Conservation (phyloP, 495 filamentous ascomycete genomes). For the Bryoglossum gracile region DNA sequence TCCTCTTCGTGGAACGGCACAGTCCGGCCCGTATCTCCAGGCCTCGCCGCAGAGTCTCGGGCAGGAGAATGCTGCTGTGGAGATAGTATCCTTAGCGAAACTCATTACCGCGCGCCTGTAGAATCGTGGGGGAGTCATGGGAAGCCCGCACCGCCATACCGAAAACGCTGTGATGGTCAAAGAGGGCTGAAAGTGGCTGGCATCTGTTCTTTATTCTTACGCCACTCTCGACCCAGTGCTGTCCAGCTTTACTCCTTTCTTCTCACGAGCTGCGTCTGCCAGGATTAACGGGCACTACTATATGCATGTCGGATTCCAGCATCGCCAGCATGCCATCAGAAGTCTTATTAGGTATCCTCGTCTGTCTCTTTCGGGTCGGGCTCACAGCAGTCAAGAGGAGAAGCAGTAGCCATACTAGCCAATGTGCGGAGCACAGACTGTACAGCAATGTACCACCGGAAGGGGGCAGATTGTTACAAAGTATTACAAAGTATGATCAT, state of each 20-base stretch:
- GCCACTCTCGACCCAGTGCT: too few species aligned
- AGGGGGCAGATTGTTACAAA: too few species aligned
- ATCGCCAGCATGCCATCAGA: too few species aligned
- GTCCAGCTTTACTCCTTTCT: background rate
- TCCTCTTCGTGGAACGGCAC: background rate
- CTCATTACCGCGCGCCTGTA: slow-evolving; percentile 5
- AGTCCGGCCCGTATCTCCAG: slow-evolving; percentile 2
- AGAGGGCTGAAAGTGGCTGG: background rate
- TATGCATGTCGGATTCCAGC: background rate
- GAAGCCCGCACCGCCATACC: slow-evolving; percentile 3
- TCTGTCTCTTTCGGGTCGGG: slow-evolving; percentile 8
- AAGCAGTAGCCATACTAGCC: background rate
- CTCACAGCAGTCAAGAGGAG: too few species aligned
- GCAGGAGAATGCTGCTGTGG: too few species aligned
- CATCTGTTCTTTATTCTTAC: background rate
- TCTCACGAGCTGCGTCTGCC: slow-evolving; percentile 5
- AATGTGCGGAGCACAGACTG: too few species aligned
- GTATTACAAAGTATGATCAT: too few species aligned
- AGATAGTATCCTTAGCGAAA: background rate
- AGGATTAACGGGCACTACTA: too few species aligned
- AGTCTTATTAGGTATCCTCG: background rate
- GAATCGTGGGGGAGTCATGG: background rate
- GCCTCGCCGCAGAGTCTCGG: too few species aligned
- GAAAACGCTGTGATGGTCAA: background rate
- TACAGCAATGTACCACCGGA: too few species aligned